Percentiles rank a stretch among this genome's conserved stretches.
These are phyloP conservation scores for Clavispora carvajalis DNA, from an alignment of 805 yeast species.

Conservation along the genomic window DNA sequence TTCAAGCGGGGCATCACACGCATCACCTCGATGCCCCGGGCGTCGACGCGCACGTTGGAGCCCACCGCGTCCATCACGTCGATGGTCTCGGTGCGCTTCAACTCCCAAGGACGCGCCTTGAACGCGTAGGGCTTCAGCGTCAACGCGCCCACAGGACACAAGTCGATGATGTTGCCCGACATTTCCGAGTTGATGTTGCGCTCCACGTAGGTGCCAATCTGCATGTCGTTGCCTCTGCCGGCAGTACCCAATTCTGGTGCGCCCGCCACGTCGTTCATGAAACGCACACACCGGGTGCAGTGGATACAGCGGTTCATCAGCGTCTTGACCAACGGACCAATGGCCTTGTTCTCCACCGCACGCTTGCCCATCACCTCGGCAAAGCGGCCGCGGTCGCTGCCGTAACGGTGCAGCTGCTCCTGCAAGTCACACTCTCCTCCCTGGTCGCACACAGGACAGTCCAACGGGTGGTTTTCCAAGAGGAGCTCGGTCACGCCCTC, in stretches of 20 bases:
- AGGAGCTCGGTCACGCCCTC: constrained; percentile 90
- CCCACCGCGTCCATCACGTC: constrained; percentile 84
- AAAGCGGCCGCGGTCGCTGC: constrained; percentile 83
- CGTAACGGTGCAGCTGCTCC: constrained; percentile 80
- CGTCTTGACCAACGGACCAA: constrained; percentile 85
- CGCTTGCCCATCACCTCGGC: constrained; percentile 77
- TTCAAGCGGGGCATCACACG: constrained; percentile 80
- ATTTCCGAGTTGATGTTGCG: constrained; percentile 78
- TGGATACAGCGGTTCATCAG: constrained; percentile 91
- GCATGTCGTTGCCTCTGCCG: constrained; percentile 90
- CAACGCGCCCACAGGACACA: constrained; percentile 90
- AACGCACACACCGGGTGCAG: constrained; percentile 87
- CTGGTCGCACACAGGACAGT: constrained; percentile 90
- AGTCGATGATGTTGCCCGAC: constrained; percentile 81
- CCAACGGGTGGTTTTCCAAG: constrained; percentile 84
- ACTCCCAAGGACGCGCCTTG: constrained; percentile 90
- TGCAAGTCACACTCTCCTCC: constrained; percentile 94
- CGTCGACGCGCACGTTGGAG: constrained; percentile 76
- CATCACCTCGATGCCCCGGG: constrained; percentile 84
- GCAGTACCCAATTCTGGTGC: constrained; percentile 87
- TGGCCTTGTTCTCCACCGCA: constrained; percentile 85
- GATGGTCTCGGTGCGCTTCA: constrained; percentile 80
- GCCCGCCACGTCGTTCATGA: constrained; percentile 87
- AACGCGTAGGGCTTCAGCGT: constrained; percentile 90
- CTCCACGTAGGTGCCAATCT: constrained; percentile 84